Conservation (phyloP, 1,139 yeast species). For the Pichia sp. region DNA sequence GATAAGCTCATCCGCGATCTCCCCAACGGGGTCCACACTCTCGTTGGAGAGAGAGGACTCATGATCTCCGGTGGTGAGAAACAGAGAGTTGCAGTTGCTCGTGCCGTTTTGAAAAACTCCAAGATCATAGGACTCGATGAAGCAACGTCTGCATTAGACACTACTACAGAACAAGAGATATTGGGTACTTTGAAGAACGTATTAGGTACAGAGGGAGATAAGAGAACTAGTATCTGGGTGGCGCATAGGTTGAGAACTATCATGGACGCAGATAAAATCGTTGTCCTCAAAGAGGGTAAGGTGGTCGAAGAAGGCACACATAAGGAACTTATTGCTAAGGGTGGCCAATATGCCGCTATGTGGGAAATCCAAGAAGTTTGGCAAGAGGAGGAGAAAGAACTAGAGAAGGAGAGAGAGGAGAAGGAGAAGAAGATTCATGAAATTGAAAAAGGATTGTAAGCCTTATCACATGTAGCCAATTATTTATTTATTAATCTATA, state of each 20-base stretch:
- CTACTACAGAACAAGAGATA: constrained; percentile 88
- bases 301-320: constrained; percentile 91
- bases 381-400: constrained; percentile 39
- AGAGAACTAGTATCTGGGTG: constrained; percentile 77
- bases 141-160: constrained; percentile 94
- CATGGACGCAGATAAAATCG: constrained; percentile 90
- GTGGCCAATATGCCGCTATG: constrained; percentile 64
- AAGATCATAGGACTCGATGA: constrained; percentile 95
- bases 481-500: constrained; percentile 3
- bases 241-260: constrained; percentile 93
- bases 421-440: too few species aligned
- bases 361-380: constrained; percentile 92
- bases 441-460: too few species aligned
- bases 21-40: constrained; percentile 78
- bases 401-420: constrained; percentile 21
- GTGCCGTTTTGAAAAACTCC: constrained; percentile 75
- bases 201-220: constrained; percentile 36
- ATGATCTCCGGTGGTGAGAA: constrained; percentile 99
- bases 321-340: constrained; percentile 43
- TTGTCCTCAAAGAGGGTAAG: constrained; percentile 70
- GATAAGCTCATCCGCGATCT: constrained; percentile 55
- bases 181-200: constrained; percentile 56
- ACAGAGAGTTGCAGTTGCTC: constrained; percentile 88
- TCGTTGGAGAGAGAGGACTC: constrained; percentile 97
- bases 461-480: too few species aligned